These are phyloP conservation scores for Neurospora sp. DNA, from an alignment of 2,329 filamentous ascomycete species.

Conservation along the genomic window DNA sequence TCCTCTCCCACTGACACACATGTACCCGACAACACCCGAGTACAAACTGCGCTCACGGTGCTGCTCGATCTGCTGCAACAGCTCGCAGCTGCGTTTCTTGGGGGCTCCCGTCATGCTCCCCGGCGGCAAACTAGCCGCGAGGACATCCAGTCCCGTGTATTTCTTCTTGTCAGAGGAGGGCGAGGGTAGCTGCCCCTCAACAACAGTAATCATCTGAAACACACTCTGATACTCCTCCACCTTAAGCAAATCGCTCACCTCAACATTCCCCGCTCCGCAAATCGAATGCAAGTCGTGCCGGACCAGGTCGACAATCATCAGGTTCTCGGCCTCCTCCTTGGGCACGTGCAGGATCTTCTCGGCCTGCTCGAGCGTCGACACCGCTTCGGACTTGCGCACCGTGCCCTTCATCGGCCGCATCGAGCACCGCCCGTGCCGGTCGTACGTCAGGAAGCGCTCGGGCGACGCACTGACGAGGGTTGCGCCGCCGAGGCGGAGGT, in stretches of 20 bases:
- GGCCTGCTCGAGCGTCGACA: conserved; percentile 61
- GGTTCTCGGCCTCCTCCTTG: conserved; percentile 90
- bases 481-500: conserved; percentile 57
- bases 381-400: conserved; percentile 63
- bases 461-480: conserved; percentile 78
- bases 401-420: conserved; percentile 97
- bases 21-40: conserved; percentile 81
- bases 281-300: conserved; percentile 86
- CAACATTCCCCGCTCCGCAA: conserved; percentile 63
- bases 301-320: conserved; percentile 98
- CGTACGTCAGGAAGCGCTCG: conserved; percentile 69
- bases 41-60: conserved; percentile 63
- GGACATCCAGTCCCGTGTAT: conserved; percentile 61
- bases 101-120: conserved; percentile 96
- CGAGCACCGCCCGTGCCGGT: conserved; percentile 48
- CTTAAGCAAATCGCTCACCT: conserved; percentile 67
- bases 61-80: conserved; percentile 61
- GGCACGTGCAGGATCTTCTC: conserved; percentile 63
- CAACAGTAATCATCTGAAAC: conserved; percentile 83
- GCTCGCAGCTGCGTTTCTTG: conserved; percentile 84
- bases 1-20: conserved; percentile 74
- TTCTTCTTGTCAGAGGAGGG: conserved; percentile 9
- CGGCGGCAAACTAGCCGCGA: conserved; percentile 71
- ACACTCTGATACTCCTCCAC: conserved; percentile 89
- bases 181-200: conserved; percentile 56